Evolutionary conservation across 225 moss, liverwort and hornwort species (phyloP), one percentile per base, ranked within the genome.

Genomic region (Antitrichia curtipendula): DNA sequence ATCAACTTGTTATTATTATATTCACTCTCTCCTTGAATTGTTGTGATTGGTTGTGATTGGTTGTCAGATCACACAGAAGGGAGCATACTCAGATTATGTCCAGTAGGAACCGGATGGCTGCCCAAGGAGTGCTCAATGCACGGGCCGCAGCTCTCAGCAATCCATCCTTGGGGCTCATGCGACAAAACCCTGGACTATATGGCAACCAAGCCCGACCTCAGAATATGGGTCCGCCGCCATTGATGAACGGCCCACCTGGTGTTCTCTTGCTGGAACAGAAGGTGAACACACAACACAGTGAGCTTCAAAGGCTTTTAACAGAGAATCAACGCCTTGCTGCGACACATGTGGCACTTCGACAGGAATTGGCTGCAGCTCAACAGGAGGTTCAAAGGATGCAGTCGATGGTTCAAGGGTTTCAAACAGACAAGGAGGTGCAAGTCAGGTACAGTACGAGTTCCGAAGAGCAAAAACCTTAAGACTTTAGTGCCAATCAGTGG

Each of bases 291-390:
- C 96, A 96, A 49, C 96, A 97, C 43, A 90, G 88, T 22, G 96
- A 97, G 89, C 95, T 97, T 64, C 94, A 95, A 70, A 91, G 94
- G 84, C 94, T 97, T n/a, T 88, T 97, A 16, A 93, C 97, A 52
- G 97, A 96, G 62, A 96, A 97, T 28, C 97, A 97, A 88, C 96
- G 95, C 49, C 93, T 97, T 45, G 97, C 96, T 64, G 96, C 95
- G 16, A 95, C 96, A 2, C 97, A 97, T 92, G 97, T 97, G 17
- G 97, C 96, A 11, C 94, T 96, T 41, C 90, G 97, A 60, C 97
- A 97, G 50, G 97, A 97, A 81, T 85, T 96, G 61, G 94, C 96
- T 34, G 94, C 96, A 61, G 95, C 97, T 31, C 97, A 97, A 65
- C 96, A 97, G 70, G 97, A 97, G 78, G 92, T 94, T 20, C 97